These are phyloP conservation scores for Zychaea mexicana DNA, from an alignment of 371 early-diverging fungal genomes.

Conservation along the genomic window DNA sequence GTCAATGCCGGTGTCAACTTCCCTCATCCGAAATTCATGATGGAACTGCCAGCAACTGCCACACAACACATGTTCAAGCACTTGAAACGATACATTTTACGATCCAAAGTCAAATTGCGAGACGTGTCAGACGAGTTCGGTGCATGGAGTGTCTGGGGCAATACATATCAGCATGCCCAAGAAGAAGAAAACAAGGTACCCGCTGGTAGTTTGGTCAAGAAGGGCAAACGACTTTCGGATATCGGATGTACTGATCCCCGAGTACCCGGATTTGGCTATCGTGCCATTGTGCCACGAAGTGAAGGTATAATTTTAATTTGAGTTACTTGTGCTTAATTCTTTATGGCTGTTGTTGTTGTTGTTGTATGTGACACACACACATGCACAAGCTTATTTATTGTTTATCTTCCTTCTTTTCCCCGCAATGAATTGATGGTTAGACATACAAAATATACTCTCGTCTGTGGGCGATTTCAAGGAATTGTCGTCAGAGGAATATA, in stretches of 20 bases:
- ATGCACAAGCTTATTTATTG: neutral
- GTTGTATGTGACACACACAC: neutral
- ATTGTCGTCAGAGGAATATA: slow-evolving; percentile 63
- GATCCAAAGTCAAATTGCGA: slow-evolving; percentile 73
- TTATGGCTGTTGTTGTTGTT: neutral
- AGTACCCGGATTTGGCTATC: slow-evolving; percentile 60
- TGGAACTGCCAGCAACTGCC: slow-evolving; percentile 73
- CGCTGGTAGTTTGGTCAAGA: slow-evolving; percentile 34
- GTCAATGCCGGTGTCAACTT: slow-evolving; percentile 62
- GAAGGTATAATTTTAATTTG: slow-evolving; percentile 26
- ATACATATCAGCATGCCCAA: slow-evolving; percentile 17
- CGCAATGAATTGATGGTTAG: slow-evolving; percentile 4
- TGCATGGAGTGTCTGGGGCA: slow-evolving; percentile 68
- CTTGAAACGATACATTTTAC: slow-evolving; percentile 76
- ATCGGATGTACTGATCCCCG: slow-evolving; percentile 64
- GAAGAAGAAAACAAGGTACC: slow-evolving; percentile 8
- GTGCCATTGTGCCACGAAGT: slow-evolving; percentile 46
- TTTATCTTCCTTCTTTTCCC: neutral
- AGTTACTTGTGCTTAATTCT: no score
- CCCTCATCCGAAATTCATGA: slow-evolving; percentile 69
- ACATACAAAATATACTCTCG: slow-evolving; percentile 24
- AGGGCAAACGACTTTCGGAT: slow-evolving; percentile 40
- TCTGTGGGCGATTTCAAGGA: slow-evolving; percentile 39
- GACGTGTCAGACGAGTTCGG: slow-evolving; percentile 64
- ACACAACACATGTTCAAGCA: slow-evolving; percentile 59